Evolutionary conservation across 208 protist genomes (phyloP).

Genomic region (Crithidia fasciculata): DNA sequence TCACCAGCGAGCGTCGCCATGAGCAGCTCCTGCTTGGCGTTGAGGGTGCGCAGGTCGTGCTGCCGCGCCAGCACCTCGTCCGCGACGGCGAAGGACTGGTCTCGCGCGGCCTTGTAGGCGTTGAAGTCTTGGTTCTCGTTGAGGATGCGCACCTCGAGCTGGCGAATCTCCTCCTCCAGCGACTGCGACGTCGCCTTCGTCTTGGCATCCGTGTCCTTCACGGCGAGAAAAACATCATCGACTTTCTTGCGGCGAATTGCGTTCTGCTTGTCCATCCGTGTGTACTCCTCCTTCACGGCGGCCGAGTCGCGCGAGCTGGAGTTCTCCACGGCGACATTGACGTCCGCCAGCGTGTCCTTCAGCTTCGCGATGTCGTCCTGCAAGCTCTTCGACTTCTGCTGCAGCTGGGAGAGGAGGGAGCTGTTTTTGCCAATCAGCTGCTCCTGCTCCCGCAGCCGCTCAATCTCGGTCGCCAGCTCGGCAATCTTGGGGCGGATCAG

Average conservation of each 20-base stretch:
- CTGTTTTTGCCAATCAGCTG: constrained; percentile 82
- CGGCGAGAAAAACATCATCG: constrained; percentile 83
- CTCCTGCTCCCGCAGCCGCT: constrained; percentile 87
- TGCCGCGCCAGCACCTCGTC: constrained; percentile 83
- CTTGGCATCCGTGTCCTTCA: constrained; percentile 80
- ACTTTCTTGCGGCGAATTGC: constrained; percentile 67
- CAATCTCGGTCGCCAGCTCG: constrained; percentile 88
- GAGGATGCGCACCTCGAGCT: constrained; percentile 78
- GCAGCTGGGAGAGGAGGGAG: constrained; percentile 71
- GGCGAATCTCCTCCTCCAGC: constrained; percentile 82
- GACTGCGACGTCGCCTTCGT: constrained; percentile 58
- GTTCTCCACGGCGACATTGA: constrained; percentile 62
- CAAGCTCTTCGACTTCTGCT: constrained; percentile 74
- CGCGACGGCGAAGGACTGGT: constrained; percentile 77
- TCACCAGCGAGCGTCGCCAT: constrained; percentile 80
- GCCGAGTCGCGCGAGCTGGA: constrained; percentile 61
- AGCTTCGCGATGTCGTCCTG: constrained; percentile 80
- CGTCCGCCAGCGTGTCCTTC: constrained; percentile 80
- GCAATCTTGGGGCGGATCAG: constrained; percentile 88
- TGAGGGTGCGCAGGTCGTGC: constrained; percentile 80
- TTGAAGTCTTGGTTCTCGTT: constrained; percentile 80
- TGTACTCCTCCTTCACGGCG: constrained; percentile 72
- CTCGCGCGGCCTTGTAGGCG: constrained; percentile 70
- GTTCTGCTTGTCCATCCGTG: constrained; percentile 76
- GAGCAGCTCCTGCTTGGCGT: constrained; percentile 85